Percentiles rank a stretch among this genome's conserved stretches.
Evolutionary conservation across 2,329 filamentous ascomycete genomes (phyloP).

Genomic region (Fusarium continuum): DNA sequence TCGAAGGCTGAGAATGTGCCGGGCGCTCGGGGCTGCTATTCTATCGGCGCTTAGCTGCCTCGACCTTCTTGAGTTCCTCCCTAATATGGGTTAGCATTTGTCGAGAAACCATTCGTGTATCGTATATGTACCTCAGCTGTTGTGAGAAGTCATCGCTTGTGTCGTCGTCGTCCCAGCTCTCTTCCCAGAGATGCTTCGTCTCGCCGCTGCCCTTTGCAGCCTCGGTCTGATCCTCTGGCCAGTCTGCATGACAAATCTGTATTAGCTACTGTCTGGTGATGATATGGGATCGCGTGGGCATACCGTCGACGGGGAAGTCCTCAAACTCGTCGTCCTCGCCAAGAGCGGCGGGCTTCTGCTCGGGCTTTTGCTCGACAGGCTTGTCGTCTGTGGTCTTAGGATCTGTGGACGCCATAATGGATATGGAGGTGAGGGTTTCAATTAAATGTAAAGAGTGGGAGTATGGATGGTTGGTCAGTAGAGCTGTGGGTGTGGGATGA

Average conservation of each 20-base stretch:
- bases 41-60: constrained; percentile 73
- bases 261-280: background rate
- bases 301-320: constrained; percentile 97
- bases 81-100: constrained; percentile 53
- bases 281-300: constrained; percentile 10
- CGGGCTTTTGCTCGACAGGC: constrained; percentile 40
- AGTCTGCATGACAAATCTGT: constrained; percentile 67
- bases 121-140: constrained; percentile 80
- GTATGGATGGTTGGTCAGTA: background rate
- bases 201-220: constrained; percentile 75
- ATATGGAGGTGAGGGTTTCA: background rate
- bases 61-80: constrained; percentile 95
- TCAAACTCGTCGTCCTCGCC: constrained; percentile 99
- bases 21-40: background rate
- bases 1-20: too few species aligned
- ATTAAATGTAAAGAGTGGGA: background rate
- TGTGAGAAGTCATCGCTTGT: constrained; percentile 95
- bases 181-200: constrained; percentile 90
- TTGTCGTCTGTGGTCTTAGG: constrained; percentile 42
- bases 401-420: constrained; percentile 40
- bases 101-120: background rate
- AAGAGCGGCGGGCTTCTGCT: constrained; percentile 65
- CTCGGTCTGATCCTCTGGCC: constrained; percentile 91
- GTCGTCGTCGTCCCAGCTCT: constrained; percentile 99
- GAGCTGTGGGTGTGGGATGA: background rate